phyloP scores from a whole-genome alignment of 129 eudicot species.

The Cynara cardunculus region DNA sequence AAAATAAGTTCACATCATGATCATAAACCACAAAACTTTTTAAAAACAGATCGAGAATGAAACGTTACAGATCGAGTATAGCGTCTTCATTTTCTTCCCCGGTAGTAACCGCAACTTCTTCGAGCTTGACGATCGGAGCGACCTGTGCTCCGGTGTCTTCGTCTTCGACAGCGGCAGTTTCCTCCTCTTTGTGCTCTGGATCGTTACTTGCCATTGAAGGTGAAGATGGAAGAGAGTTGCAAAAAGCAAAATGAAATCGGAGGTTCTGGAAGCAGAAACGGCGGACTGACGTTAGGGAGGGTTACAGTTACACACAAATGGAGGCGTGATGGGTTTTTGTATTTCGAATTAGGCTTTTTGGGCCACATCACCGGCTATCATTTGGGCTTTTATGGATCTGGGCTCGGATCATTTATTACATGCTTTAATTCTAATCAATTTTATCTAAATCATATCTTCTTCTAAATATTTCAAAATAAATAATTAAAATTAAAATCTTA shows the following conservation, averaged over 20 bases:
- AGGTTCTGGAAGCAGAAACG: constrained; percentile 15
- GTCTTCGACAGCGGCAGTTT: constrained; percentile 52
- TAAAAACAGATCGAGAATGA: constrained; percentile 10
- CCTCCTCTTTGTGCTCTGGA: constrained; percentile 65
- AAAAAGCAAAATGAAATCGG: neutral
- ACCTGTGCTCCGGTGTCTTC: constrained; percentile 87
- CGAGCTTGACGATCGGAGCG: constrained; percentile 72
- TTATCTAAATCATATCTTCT: no score
- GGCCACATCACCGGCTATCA: neutral
- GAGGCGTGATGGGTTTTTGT: constrained; percentile 18
- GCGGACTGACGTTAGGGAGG: constrained; percentile 23
- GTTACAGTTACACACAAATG: neutral
- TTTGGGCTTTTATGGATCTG: neutral
- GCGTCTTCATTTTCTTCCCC: constrained; percentile 82
- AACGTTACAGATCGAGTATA: constrained; percentile 61
- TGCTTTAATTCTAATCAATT: no score
- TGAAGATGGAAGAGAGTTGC: neutral
- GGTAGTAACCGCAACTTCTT: constrained; percentile 73
- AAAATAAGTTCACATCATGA: neutral
- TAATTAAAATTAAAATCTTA: no score
- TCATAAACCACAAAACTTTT: neutral
- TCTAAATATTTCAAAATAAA: no score
- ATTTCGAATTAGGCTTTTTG: neutral
- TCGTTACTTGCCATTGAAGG: constrained; percentile 55
- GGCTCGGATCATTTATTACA: no score